Evolutionary conservation across 2,329 filamentous ascomycete genomes (phyloP), one percentile per base, ranked within the genome.

Genomic region (Microcera coccophila): DNA sequence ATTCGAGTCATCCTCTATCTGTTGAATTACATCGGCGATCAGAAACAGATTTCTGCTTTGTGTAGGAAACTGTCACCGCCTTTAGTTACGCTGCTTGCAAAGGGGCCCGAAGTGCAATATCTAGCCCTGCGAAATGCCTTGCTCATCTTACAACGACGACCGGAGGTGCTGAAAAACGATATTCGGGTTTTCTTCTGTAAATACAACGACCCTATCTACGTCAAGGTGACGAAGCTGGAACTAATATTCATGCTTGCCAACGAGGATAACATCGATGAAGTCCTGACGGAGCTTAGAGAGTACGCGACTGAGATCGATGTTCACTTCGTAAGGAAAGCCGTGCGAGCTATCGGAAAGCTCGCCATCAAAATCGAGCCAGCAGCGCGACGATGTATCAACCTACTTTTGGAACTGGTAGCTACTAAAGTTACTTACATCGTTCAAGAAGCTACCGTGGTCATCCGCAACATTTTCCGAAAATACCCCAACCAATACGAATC

Each of bases 181-280:
- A 97, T 98, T 49, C 82, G 93, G 36, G 93, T 98, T 22, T 98
- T 98, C 71, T 98, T 98, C 70, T 98, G 93, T 81, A 98, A 98
- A 75, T 98, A 98, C 70, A 98, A 98, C 65, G 93, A 98, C 62
- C 93, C 93, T 0, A 98, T 98, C 52, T 98, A 97, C 64, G 93
- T 98, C 70, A 98, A 98, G 68, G 93, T 98, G 39, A 98, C 93
- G 14, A 98, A 98, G 69, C 77, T 98, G 38, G 93, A 98, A 68
- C 79, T 98, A 56, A 97, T 98, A 54, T 98, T 98, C 68, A 98
- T 97, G 93, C 78, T 98, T 47, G 93, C 93, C 7, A 95, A 82
- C 24, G 90, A 96, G 67, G 86, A 84, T 59, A 98, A 98, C 63
- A 98, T 98, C 56, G 85, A 89, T 37, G 89, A 97, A 62, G 93